Evolutionary conservation across 179 eudicot genomes (phyloP).

Genomic region (Silene noctiflora): DNA sequence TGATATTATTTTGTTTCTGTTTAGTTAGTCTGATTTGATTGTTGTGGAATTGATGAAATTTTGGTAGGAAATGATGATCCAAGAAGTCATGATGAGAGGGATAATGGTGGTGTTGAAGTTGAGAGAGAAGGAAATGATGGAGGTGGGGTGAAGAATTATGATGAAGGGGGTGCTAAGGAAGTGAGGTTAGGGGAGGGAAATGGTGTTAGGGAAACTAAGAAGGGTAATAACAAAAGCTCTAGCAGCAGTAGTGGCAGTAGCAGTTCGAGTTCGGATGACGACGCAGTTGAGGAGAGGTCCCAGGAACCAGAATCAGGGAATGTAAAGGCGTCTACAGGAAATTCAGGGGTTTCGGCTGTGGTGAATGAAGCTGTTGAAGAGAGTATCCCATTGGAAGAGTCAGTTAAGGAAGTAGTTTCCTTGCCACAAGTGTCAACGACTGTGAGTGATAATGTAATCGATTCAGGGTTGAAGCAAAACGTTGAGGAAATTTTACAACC

Average conservation of each 20-base stretch:
- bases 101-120: constrained; percentile 25
- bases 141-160: not conserved
- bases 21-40: constrained; percentile 21
- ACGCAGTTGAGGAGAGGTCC: constrained; percentile 42
- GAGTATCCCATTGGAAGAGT: constrained; percentile 32
- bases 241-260: constrained; percentile 30
- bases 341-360: constrained; percentile 14
- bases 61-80: constrained; percentile 53
- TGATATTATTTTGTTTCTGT: constrained; percentile 2
- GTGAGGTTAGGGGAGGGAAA: constrained; percentile 27
- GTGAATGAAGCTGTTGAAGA: constrained; percentile 19
- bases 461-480: constrained; percentile 31
- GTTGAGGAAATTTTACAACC: constrained; percentile 24
- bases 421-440: constrained; percentile 22
- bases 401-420: constrained; percentile 37
- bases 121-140: constrained; percentile 18
- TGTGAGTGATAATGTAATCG: constrained; percentile 22
- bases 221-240: constrained; percentile 33
- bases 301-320: constrained; percentile 30
- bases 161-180: constrained; percentile 13
- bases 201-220: constrained; percentile 22
- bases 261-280: constrained; percentile 62
- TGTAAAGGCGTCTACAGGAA: constrained; percentile 26
- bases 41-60: constrained; percentile 41
- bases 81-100: constrained; percentile 44